These are phyloP conservation scores for Trichoderma hamatum DNA, from an alignment of 2,329 filamentous ascomycete genomes.

Conservation along the genomic window DNA sequence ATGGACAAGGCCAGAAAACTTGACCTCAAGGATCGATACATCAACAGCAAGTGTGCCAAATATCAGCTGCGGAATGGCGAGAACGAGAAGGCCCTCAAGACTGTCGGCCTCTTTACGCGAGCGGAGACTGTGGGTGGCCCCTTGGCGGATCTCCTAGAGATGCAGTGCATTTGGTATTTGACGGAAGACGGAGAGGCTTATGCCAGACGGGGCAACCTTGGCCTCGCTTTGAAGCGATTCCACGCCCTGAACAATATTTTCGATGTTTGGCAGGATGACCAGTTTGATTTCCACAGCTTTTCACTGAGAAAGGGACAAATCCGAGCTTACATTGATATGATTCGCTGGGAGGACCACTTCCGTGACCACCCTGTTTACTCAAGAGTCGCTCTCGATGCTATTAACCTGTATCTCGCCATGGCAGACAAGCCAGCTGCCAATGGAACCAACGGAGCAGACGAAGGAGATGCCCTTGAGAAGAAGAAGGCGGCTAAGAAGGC, in stretches of 20 bases:
- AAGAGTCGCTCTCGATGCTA: slow-evolving; percentile 77
- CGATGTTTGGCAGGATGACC: slow-evolving; percentile 96
- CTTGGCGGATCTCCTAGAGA: slow-evolving; percentile 88
- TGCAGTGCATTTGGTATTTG: slow-evolving; percentile 98
- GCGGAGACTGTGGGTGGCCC: slow-evolving; percentile 88
- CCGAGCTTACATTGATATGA: slow-evolving; percentile 91
- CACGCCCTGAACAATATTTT: slow-evolving; percentile 89
- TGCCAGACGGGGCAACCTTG: slow-evolving; percentile 77
- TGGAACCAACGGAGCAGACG: slow-evolving; percentile 60
- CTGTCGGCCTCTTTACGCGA: slow-evolving; percentile 91
- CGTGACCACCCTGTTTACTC: slow-evolving; percentile 93
- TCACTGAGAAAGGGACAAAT: slow-evolving; percentile 97
- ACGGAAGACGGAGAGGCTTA: slow-evolving; percentile 94
- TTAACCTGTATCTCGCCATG: slow-evolving; percentile 78
- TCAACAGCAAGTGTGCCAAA: slow-evolving; percentile 97
- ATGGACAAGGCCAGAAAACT: slow-evolving; percentile 88
- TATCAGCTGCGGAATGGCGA: slow-evolving; percentile 94
- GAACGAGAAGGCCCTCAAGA: slow-evolving; percentile 81
- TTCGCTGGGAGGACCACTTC: slow-evolving; percentile 91
- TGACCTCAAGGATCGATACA: slow-evolving; percentile 91
- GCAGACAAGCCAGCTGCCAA: slow-evolving; percentile 73
- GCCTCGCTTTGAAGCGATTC: slow-evolving; percentile 89
- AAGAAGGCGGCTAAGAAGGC: slow-evolving; percentile 93
- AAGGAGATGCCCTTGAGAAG: slow-evolving; percentile 66
- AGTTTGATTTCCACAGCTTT: slow-evolving; percentile 98